A percentile compares a stretch with the other conserved stretches of the same genome.
Conservation (phyloP, 352 stramenopile genomes). For the Pythium brachiatum region DNA sequence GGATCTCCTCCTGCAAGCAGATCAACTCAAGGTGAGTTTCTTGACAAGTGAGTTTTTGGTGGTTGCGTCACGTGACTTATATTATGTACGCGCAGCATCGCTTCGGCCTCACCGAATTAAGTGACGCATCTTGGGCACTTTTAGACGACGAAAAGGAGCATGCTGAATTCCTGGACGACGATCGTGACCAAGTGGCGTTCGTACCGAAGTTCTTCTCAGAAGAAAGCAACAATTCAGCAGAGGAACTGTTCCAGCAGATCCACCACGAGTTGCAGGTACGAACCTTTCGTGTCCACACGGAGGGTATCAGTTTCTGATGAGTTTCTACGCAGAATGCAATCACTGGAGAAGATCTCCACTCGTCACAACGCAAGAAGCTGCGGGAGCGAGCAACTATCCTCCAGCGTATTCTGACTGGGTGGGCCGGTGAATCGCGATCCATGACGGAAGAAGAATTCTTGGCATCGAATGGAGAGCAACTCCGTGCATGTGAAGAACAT, state of each 20-base stretch:
- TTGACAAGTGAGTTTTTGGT: neutral
- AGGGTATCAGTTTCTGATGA: neutral
- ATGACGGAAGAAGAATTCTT: constrained; percentile 55
- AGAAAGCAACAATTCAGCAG: neutral
- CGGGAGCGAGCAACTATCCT: constrained; percentile 47
- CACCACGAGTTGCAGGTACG: constrained; percentile 42
- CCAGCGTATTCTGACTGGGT: constrained; percentile 40
- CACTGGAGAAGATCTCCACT: constrained; percentile 53
- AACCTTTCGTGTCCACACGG: neutral
- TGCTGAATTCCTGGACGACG: constrained; percentile 14
- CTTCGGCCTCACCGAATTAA: constrained; percentile 15
- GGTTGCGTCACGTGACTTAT: neutral
- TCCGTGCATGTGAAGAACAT: constrained; percentile 55
- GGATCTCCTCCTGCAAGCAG: constrained; percentile 42
- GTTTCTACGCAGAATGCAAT: constrained; percentile 33
- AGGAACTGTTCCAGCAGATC: constrained; percentile 34
- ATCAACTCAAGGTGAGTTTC: constrained; percentile 53
- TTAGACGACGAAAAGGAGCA: constrained; percentile 16
- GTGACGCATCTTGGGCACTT: constrained; percentile 20
- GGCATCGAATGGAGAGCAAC: constrained; percentile 44
- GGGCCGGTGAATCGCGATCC: constrained; percentile 8
- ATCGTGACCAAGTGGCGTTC: constrained; percentile 16
- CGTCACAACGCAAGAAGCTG: constrained; percentile 39
- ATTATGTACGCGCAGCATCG: constrained; percentile 4
- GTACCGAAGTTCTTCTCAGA: constrained; percentile 11